phyloP scores from a whole-genome alignment of 768 basidiomycete species.

The Gautieria morchelliformis region DNA sequence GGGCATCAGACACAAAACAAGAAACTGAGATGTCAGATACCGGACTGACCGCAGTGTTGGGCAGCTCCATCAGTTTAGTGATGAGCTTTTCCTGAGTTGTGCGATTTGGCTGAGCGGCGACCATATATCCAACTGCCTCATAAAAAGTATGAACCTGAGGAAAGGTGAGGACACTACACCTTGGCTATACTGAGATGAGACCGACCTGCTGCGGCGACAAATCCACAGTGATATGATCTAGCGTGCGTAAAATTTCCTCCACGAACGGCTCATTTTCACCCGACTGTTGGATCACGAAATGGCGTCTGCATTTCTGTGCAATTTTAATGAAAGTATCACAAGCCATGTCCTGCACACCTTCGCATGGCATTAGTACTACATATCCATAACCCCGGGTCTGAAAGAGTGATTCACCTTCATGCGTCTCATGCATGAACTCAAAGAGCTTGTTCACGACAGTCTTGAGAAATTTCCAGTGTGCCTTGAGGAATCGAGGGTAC shows the following conservation, averaged over 20 bases:
- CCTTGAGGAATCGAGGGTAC: conserved; percentile 43
- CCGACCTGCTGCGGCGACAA: conserved; percentile 33
- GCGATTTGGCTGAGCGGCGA: conserved; percentile 40
- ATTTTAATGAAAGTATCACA: conserved; percentile 49
- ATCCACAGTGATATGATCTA: conserved; percentile 37
- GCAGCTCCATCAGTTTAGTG: conserved; percentile 38
- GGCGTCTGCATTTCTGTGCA: conserved; percentile 39
- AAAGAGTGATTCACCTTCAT: conserved; percentile 28
- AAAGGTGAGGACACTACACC: conserved; percentile 1
- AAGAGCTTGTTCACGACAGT: conserved; percentile 48
- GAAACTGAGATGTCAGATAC: not conserved
- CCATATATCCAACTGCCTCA: conserved; percentile 43
- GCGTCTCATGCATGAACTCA: conserved; percentile 46
- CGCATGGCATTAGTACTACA: not conserved
- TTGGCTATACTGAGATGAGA: conserved; percentile 8
- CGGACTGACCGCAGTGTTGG: conserved; percentile 34
- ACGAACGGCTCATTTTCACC: conserved; percentile 44
- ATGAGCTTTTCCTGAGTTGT: conserved; percentile 37
- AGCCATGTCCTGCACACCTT: conserved; percentile 44
- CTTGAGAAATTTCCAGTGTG: conserved; percentile 48
- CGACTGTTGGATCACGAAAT: conserved; percentile 41
- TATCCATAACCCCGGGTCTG: not conserved
- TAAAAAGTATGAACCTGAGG: conserved; percentile 37
- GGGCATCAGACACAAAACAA: not conserved
- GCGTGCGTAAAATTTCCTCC: conserved; percentile 38